A percentile compares a stretch with the other conserved stretches of the same genome.
Conservation (phyloP, 371 early-diverging fungal species). For the Gilbertella persicaria region DNA sequence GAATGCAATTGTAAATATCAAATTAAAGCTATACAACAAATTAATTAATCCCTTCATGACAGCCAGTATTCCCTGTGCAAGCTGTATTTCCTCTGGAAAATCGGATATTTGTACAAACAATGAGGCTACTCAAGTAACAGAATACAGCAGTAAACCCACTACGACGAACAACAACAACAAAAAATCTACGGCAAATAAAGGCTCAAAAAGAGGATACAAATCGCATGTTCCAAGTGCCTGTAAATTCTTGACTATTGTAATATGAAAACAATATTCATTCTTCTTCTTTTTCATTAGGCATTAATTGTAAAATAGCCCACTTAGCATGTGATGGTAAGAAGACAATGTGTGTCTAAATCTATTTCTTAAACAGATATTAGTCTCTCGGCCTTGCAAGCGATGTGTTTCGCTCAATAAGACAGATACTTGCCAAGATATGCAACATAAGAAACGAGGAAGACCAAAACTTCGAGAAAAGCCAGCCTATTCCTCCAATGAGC, state of each 20-base stretch:
- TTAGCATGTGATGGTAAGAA: conserved; percentile 53
- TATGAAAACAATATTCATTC: too few species aligned
- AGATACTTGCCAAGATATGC: conserved; percentile 77
- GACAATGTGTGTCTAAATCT: background rate
- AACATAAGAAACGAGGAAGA: conserved; percentile 81
- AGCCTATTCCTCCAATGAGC: conserved; percentile 16
- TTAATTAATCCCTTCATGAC: too few species aligned
- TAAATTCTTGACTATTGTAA: conserved; percentile 1
- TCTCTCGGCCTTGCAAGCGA: conserved; percentile 74
- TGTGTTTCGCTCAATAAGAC: conserved; percentile 73
- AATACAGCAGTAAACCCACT: too few species aligned
- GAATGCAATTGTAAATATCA: too few species aligned
- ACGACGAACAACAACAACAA: too few species aligned
- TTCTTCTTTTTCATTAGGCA: conserved; percentile 22
- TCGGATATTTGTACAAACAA: too few species aligned
- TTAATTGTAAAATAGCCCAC: conserved; percentile 52
- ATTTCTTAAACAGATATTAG: conserved; percentile 26
- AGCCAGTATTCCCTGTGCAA: too few species aligned
- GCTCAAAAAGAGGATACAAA: conserved; percentile 31
- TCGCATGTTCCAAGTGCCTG: conserved; percentile 41
- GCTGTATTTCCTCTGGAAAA: too few species aligned
- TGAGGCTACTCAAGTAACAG: too few species aligned
- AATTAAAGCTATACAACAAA: too few species aligned
- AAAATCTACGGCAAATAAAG: too few species aligned
- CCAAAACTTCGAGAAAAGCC: conserved; percentile 68